Evolutionary conservation across 2,329 filamentous ascomycete genomes (phyloP).

Genomic region (Ophiobolus disseminans): DNA sequence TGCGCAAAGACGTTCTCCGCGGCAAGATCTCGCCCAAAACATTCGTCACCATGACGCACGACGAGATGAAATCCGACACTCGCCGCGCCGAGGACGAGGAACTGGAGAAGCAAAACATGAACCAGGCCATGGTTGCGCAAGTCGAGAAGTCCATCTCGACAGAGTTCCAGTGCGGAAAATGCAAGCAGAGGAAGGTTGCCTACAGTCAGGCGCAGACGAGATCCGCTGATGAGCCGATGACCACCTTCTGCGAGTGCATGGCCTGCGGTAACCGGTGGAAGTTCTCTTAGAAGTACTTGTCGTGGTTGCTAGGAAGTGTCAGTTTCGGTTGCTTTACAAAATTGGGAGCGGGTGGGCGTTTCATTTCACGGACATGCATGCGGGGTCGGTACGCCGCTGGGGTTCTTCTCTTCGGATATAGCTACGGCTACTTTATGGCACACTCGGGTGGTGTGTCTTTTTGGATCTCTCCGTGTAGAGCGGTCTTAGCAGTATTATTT

Average conservation of each 20-base stretch:
- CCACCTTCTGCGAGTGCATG: slow-evolving; percentile 63
- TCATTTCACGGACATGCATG: slow-evolving; percentile 10
- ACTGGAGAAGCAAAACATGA: slow-evolving; percentile 92
- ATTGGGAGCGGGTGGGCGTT: slow-evolving; percentile 11
- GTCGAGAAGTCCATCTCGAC: slow-evolving; percentile 89
- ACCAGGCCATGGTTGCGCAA: slow-evolving; percentile 93
- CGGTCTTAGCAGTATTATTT: too few species aligned
- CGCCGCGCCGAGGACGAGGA: slow-evolving; percentile 77
- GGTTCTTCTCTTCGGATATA: not conserved
- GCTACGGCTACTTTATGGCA: not conserved
- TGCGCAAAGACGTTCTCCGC: slow-evolving; percentile 76
- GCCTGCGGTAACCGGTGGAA: slow-evolving; percentile 62
- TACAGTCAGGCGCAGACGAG: slow-evolving; percentile 97
- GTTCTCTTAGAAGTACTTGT: slow-evolving; percentile 37
- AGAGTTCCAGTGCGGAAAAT: slow-evolving; percentile 88
- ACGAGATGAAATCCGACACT: slow-evolving; percentile 89
- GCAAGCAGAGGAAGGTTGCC: slow-evolving; percentile 90
- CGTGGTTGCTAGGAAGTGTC: slow-evolving; percentile 3
- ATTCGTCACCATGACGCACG: slow-evolving; percentile 86
- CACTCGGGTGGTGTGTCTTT: not conserved
- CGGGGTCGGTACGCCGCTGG: slow-evolving; percentile 8
- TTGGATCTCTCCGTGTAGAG: too few species aligned
- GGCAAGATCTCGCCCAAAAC: slow-evolving; percentile 74
- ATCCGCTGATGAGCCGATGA: slow-evolving; percentile 88
- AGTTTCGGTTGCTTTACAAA: slow-evolving; percentile 5